Evolutionary conservation across 2,329 filamentous ascomycete genomes (phyloP).

Genomic region (Dactylellina cionopaga): DNA sequence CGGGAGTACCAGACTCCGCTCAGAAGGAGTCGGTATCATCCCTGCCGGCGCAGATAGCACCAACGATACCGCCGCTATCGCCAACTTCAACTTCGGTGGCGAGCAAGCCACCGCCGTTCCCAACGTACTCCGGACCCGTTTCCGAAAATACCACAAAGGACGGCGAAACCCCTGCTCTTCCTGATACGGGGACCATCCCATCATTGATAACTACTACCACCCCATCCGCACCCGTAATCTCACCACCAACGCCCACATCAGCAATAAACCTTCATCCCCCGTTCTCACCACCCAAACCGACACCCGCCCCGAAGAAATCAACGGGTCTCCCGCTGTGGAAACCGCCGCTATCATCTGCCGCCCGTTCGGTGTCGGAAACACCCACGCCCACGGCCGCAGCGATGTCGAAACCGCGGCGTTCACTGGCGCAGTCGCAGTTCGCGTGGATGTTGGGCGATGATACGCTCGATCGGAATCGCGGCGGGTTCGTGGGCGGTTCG

Average conservation of each 20-base stretch:
- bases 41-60: neutral
- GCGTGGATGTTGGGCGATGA: conserved; percentile 58
- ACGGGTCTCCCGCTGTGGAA: conserved; percentile 29
- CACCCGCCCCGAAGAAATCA: neutral
- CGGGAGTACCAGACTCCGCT: conserved; percentile 31
- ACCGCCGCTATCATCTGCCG: conserved; percentile 1
- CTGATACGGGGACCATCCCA: neutral
- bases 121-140: conserved; percentile 25
- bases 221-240: neutral
- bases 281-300: neutral
- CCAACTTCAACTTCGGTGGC: neutral
- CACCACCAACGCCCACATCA: neutral
- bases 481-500: conserved; percentile 47
- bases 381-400: neutral
- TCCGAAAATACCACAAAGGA: neutral
- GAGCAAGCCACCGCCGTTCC: conserved; percentile 44
- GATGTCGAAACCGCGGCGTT: conserved; percentile 42
- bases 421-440: conserved; percentile 56
- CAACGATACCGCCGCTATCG: neutral
- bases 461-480: conserved; percentile 50
- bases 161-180: neutral
- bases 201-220: neutral
- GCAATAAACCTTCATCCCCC: neutral
- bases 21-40: neutral
- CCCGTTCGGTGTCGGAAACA: conserved; percentile 22